phyloP scores from a whole-genome alignment of 371 early-diverging fungal species.

The Chytridium lagenaria region DNA sequence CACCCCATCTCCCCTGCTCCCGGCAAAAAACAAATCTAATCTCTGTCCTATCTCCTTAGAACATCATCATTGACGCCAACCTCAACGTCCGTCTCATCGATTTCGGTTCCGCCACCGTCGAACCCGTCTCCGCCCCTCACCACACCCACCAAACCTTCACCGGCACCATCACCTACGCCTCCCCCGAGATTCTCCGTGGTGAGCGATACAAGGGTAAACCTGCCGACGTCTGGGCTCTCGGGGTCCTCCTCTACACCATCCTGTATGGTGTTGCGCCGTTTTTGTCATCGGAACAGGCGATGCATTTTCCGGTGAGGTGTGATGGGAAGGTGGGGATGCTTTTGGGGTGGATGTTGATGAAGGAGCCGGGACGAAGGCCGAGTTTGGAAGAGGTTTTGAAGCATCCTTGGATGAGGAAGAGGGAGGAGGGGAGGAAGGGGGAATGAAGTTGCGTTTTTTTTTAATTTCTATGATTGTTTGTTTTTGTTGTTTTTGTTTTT shows the following conservation, averaged over 20 bases:
- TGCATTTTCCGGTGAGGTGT: conserved; percentile 46
- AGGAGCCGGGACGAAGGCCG: conserved; percentile 61
- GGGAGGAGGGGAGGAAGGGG: not conserved
- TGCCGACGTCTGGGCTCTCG: conserved; percentile 84
- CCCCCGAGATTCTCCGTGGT: conserved; percentile 81
- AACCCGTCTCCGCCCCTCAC: conserved; percentile 1
- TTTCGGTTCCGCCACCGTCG: conserved; percentile 74
- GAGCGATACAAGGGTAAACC: conserved; percentile 75
- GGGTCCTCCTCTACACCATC: conserved; percentile 77
- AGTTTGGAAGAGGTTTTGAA: conserved; percentile 66
- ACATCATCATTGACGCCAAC: conserved; percentile 39
- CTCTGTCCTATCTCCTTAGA: too few species aligned
- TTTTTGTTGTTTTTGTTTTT: not conserved
- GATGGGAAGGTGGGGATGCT: conserved; percentile 49
- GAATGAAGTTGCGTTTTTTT: too few species aligned
- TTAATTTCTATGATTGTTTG: too few species aligned
- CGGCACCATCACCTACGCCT: conserved; percentile 60
- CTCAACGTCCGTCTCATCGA: conserved; percentile 76
- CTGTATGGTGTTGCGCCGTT: conserved; percentile 76
- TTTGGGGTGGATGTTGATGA: conserved; percentile 69
- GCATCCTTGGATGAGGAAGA: conserved; percentile 66
- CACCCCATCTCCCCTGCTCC: too few species aligned
- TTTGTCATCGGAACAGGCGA: conserved; percentile 47
- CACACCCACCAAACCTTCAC: not conserved
- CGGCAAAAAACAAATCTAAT: too few species aligned